Percentiles rank a stretch among this genome's conserved stretches.
phyloP scores from a whole-genome alignment of 495 filamentous ascomycete genomes.

The Trichocladium antarcticum region DNA sequence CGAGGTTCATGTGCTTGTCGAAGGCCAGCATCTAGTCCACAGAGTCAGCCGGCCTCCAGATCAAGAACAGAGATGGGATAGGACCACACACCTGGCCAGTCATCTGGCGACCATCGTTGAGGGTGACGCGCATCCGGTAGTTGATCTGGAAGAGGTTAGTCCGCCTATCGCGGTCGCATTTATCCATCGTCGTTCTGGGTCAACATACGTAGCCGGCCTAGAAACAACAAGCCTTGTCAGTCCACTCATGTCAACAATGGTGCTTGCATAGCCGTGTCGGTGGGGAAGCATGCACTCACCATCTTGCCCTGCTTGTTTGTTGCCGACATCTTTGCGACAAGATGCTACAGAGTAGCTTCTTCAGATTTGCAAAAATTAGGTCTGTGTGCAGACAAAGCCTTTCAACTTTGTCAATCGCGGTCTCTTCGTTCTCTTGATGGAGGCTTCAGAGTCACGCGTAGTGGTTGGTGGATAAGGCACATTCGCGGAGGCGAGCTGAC shows the following conservation, averaged over 20 bases:
- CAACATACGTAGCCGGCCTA: slow-evolving; percentile 95
- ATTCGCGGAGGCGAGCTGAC: slow-evolving; percentile 6
- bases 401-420: slow-evolving; percentile 16
- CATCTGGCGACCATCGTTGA: slow-evolving; percentile 94
- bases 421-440: slow-evolving; percentile 20
- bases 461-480: slow-evolving; percentile 24
- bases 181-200: not conserved
- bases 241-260: slow-evolving; percentile 50
- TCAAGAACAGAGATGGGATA: not conserved
- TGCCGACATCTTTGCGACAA: slow-evolving; percentile 62
- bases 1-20: slow-evolving; percentile 87
- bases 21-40: slow-evolving; percentile 30
- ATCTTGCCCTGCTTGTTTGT: slow-evolving; percentile 98
- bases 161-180: not conserved
- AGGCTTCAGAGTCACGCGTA: slow-evolving; percentile 28
- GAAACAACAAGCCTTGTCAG: slow-evolving; percentile 49
- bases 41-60: slow-evolving; percentile 16
- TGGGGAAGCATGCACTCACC: slow-evolving; percentile 51
- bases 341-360: slow-evolving; percentile 58
- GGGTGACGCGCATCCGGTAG: slow-evolving; percentile 93
- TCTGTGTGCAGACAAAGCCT: slow-evolving; percentile 21
- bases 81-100: slow-evolving; percentile 64
- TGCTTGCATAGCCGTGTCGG: slow-evolving; percentile 30
- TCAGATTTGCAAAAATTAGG: slow-evolving; percentile 44
- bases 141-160: slow-evolving; percentile 66